These are phyloP conservation scores for Stentor coeruleus DNA, from an alignment of 73 alveolate genomes.

Conservation along the genomic window DNA sequence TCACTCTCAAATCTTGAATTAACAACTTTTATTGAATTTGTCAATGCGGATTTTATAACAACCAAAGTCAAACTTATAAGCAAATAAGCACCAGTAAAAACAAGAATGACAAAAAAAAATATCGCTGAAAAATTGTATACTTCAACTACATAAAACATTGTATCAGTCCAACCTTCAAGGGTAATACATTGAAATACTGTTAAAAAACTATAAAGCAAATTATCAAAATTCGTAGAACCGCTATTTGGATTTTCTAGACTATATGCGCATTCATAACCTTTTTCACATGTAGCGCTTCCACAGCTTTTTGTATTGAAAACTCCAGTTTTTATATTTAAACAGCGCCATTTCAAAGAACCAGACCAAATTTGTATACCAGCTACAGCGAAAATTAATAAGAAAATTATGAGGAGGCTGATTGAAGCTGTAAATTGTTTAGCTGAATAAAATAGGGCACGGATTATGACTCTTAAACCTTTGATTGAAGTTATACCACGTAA, in stretches of 20 bases:
- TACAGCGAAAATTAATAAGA: conserved; percentile 87
- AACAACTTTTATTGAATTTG: conserved; percentile 28
- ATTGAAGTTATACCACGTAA: conserved; percentile 77
- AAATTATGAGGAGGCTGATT: conserved; percentile 77
- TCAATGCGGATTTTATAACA: conserved; percentile 50
- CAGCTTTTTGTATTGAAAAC: conserved; percentile 37
- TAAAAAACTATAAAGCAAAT: conserved; percentile 54
- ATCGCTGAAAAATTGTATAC: conserved; percentile 52
- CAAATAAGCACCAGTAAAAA: conserved; percentile 84
- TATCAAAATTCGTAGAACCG: conserved; percentile 37
- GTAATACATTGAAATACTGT: conserved; percentile 66
- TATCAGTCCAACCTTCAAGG: conserved; percentile 87
- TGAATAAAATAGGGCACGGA: conserved; percentile 79
- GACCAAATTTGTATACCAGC: conserved; percentile 62
- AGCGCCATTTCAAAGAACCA: conserved; percentile 53
- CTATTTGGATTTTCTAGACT: conserved; percentile 34
- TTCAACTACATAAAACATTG: conserved; percentile 49
- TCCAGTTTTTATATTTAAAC: conserved; percentile 65
- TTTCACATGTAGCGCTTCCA: conserved; percentile 48
- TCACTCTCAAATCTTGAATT: no score
- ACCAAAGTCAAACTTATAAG: conserved; percentile 83
- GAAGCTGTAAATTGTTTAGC: conserved; percentile 81
- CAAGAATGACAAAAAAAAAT: conserved; percentile 64
- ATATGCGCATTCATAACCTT: conserved; percentile 32
- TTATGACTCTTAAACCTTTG: conserved; percentile 84